phyloP scores from a whole-genome alignment of 805 yeast species.

The Brettanomyces anomalus region DNA sequence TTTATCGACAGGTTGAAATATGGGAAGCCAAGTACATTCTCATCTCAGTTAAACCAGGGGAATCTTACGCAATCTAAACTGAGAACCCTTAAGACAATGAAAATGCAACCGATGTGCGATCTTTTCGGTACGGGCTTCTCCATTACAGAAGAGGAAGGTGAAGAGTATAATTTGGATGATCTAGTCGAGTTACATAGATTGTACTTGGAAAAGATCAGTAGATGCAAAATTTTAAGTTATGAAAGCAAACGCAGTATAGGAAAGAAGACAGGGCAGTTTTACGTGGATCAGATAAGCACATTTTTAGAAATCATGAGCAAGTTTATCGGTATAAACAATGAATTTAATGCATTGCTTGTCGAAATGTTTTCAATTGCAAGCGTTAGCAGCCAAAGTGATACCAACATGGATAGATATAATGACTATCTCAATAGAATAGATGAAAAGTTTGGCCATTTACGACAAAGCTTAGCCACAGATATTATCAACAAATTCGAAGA shows the following conservation, averaged over 20 bases:
- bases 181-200: constrained; percentile 27
- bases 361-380: constrained; percentile 20
- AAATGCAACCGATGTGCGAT: neutral
- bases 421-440: constrained; percentile 13
- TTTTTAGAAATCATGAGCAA: constrained; percentile 29
- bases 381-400: constrained; percentile 17
- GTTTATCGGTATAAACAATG: constrained; percentile 30
- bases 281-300: constrained; percentile 32
- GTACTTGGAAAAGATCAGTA: constrained; percentile 28
- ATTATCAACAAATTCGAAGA: constrained; percentile 36
- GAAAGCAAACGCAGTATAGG: constrained; percentile 22
- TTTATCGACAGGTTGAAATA: constrained; percentile 19
- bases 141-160: neutral
- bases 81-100: neutral
- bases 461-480: constrained; percentile 30
- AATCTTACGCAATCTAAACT: constrained; percentile 1
- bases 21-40: constrained; percentile 4
- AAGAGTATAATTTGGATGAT: constrained; percentile 38
- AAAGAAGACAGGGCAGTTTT: constrained; percentile 28
- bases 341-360: constrained; percentile 27
- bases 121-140: neutral
- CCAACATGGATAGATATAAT: constrained; percentile 17
- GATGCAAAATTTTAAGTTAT: constrained; percentile 27
- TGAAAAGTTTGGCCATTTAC: constrained; percentile 27
- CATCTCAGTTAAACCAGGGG: constrained; percentile 5